A percentile compares a stretch with the other conserved stretches of the same genome.
Conservation (phyloP, 2,329 filamentous ascomycete genomes). For the Ceratocystiopsis sp. region DNA sequence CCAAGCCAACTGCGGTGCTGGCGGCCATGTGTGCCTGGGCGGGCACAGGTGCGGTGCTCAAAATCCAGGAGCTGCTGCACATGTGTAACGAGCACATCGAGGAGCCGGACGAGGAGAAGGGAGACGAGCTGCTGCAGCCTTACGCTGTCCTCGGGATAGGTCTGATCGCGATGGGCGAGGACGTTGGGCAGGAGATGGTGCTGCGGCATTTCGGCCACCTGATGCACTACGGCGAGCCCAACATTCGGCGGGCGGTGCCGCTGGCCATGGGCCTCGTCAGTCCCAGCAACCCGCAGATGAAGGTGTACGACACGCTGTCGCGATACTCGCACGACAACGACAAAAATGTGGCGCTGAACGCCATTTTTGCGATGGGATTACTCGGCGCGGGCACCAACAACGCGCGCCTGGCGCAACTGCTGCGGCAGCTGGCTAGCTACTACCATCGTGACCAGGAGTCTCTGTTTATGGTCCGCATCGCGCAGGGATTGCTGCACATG, state of each 20-base stretch:
- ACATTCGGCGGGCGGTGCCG: slow-evolving; percentile 91
- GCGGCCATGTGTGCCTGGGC: slow-evolving; percentile 97
- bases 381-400: slow-evolving; percentile 96
- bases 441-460: slow-evolving; percentile 95
- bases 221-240: slow-evolving; percentile 97
- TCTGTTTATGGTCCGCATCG: slow-evolving; percentile 97
- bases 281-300: slow-evolving; percentile 98
- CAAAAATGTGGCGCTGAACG: slow-evolving; percentile 93
- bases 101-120: slow-evolving; percentile 85
- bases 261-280: slow-evolving; percentile 93
- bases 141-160: slow-evolving; percentile 92
- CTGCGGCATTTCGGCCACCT: slow-evolving; percentile 92
- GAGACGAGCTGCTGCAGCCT: slow-evolving; percentile 84
- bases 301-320: slow-evolving; percentile 95
- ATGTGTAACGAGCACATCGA: slow-evolving; percentile 97
- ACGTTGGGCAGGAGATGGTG: slow-evolving; percentile 97
- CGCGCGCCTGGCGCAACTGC: slow-evolving; percentile 80
- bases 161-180: slow-evolving; percentile 93
- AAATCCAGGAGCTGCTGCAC: slow-evolving; percentile 91
- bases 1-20: slow-evolving; percentile 84
- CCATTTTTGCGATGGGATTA: slow-evolving; percentile 98
- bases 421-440: slow-evolving; percentile 90
- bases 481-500: slow-evolving; percentile 95
- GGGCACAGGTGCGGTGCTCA: slow-evolving; percentile 88
- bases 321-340: slow-evolving; percentile 98